Evolutionary conservation across 139 green algal genomes (phyloP), one percentile per base, ranked within the genome.

Genomic region (Zygnema cylindricum): DNA sequence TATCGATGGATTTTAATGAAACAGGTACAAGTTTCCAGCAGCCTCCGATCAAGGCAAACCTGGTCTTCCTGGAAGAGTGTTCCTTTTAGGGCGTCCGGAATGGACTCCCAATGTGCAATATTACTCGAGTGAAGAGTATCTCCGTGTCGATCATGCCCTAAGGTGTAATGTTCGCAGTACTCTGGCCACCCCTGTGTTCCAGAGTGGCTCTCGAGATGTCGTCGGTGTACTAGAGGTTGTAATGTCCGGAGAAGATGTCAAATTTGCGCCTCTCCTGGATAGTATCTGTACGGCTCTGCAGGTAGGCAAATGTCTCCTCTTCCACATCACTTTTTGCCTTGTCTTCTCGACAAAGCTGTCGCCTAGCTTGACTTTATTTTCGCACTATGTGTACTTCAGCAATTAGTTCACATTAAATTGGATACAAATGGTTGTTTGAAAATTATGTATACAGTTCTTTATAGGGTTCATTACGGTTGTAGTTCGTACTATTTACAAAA

Each of bases 21-120:
- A 33, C 39, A 87, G 77, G 42, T 88, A 43, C 83, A 87, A 30
- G 1, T 88, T 88, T 32, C 38, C 57, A 22, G 32, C 36, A 79
- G 36, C 36, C 36, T 25, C 42, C 43, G 38, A 41, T 79, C 3
- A 79, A 11, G 71, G 38, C 71, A 55, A 16, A 11, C 81, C 40
- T 2, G 86, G 86, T 0, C 33, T 90, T 7, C 86, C 86, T 35
- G 86, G 86, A 16, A 42, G 86, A 3, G 86, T 90, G 42, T 90
- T 90, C 39, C 30, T 71, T 38, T 86, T 55, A 0, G 86, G 86
- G 22, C 43, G 81, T 11, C 86, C 86, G 16, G 86, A 90, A 71
- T 90, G 86, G 86, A 77, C 86, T 36, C 86, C 86, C 39, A 90
- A 90, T 71, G 86, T 90, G 78, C 86, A 90, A 77, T 90, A 89